Evolutionary conservation across 1,139 yeast genomes (phyloP), one percentile per base, ranked within the genome.

Genomic region (Sugiyamaella pinicola): DNA sequence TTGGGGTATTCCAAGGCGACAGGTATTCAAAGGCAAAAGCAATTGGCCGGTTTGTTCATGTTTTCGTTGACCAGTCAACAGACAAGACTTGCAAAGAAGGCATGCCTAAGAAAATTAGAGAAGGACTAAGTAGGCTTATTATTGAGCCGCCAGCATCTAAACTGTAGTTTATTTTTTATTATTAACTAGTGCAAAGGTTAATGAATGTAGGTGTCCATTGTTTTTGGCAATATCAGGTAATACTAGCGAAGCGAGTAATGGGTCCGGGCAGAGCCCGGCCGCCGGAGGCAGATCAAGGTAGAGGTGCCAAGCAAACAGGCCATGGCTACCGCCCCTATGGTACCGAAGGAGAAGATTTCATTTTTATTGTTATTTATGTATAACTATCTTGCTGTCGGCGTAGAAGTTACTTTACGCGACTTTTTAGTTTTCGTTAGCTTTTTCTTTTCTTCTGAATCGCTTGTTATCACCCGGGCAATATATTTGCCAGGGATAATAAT

Each of bases 11-110:
- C 55, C 69, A 65, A 49, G 55, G 55, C 22, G 31, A 48, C 13
- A 37, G 22, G 37, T 26, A 38, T 24, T 47, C 58, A 18, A 37
- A 41, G 28, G 68, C 68, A 8, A 64, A 64, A 29, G 69, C 70
- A 5, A 54, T 63, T 9, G 70, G 70, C 29, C 49, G 59, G 21
- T 63, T 65, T 54, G 64, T 64, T 2, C 70, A 65, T 54, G 70
- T 67, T 8, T 67, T 66, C 55, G 68, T 67, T 9, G 66, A 66
- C 43, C 50, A 57, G 22, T 28, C 49, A 15, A 64, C 69, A 7
- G 56, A 60, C 47, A 60, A 62, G 47, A 60, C 67, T 7, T 48
- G 53, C 24, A 60, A 60, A 8, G 47, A 41, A 15, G 64, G 65
- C 5, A 64, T 63, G 58, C 56, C 65, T 2, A 49, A 50, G 6